Conservation (phyloP, 768 basidiomycete genomes). For the Dioszegia crocea region DNA sequence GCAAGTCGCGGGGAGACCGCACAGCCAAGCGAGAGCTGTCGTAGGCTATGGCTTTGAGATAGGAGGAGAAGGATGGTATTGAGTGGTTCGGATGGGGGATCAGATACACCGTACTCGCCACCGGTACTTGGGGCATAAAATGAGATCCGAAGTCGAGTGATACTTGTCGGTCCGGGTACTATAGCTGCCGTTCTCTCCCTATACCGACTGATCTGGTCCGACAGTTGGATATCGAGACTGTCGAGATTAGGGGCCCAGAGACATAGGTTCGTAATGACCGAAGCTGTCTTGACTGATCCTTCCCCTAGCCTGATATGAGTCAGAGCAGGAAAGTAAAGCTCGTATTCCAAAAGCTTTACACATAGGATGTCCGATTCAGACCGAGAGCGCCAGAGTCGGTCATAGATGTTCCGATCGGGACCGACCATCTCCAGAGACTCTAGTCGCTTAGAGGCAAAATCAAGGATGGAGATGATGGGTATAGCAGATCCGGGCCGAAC, state of each 20-base stretch:
- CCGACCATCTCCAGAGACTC: no score
- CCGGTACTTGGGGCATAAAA: not conserved
- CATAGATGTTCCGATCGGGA: no score
- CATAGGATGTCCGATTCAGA: no score
- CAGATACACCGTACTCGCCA: not conserved
- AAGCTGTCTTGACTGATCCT: not conserved
- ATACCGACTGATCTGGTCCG: not conserved
- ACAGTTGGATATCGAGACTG: not conserved
- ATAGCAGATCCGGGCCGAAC: no score
- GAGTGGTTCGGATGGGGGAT: not conserved
- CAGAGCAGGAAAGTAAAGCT: not conserved
- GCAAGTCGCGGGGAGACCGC: not conserved
- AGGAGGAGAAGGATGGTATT: not conserved
- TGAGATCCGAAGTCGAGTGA: not conserved
- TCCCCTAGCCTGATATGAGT: not conserved
- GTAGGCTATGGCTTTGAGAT: not conserved
- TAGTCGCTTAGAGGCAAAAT: no score
- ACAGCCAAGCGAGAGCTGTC: not conserved
- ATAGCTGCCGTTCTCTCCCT: no score
- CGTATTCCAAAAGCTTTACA: no score
- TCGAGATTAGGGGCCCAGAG: not conserved
- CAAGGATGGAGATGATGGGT: no score
- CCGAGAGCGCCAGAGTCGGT: no score
- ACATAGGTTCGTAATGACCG: not conserved
- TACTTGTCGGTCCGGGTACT: not conserved